A percentile compares a stretch with the other conserved stretches of the same genome.
These are phyloP conservation scores for Tremella mesenterica DNA, from an alignment of 768 basidiomycete genomes.

Conservation along the genomic window DNA sequence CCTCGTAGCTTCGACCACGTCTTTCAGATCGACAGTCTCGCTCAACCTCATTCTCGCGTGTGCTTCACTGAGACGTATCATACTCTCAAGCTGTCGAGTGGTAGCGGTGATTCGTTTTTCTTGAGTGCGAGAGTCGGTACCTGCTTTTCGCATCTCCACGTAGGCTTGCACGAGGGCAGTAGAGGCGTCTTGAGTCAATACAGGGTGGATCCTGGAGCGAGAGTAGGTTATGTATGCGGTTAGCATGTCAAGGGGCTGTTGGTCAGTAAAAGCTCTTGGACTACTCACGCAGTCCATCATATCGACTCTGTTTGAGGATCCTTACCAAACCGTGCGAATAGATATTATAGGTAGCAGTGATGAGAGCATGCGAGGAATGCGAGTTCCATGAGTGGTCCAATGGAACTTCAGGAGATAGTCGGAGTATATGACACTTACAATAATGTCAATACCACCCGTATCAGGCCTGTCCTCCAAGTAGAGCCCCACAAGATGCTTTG, in stretches of 20 bases:
- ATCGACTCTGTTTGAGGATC: no score
- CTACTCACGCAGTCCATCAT: neutral
- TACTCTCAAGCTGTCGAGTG: slow-evolving; percentile 89
- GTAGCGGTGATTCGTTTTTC: slow-evolving; percentile 97
- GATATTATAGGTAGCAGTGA: no score
- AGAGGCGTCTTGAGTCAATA: slow-evolving; percentile 75
- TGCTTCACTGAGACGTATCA: slow-evolving; percentile 92
- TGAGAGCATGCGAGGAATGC: no score
- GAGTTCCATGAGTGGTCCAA: no score
- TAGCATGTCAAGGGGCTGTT: slow-evolving; percentile 75
- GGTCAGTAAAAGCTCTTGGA: neutral
- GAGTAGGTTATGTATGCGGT: slow-evolving; percentile 93
- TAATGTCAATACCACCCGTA: slow-evolving; percentile 58
- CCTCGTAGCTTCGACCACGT: slow-evolving; percentile 84
- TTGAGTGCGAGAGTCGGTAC: slow-evolving; percentile 70
- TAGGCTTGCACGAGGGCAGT: slow-evolving; percentile 78
- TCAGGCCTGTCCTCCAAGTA: slow-evolving; percentile 85
- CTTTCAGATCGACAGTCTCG: slow-evolving; percentile 69
- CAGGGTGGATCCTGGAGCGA: slow-evolving; percentile 71
- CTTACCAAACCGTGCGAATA: neutral
- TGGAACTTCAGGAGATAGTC: no score
- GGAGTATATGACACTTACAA: slow-evolving; percentile 60
- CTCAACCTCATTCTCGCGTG: slow-evolving; percentile 95
- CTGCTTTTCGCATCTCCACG: slow-evolving; percentile 87
- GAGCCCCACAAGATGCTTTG: slow-evolving; percentile 82